These are phyloP conservation scores for Penicillium bovifimosum DNA, from an alignment of 495 filamentous ascomycete genomes.

Conservation along the genomic window DNA sequence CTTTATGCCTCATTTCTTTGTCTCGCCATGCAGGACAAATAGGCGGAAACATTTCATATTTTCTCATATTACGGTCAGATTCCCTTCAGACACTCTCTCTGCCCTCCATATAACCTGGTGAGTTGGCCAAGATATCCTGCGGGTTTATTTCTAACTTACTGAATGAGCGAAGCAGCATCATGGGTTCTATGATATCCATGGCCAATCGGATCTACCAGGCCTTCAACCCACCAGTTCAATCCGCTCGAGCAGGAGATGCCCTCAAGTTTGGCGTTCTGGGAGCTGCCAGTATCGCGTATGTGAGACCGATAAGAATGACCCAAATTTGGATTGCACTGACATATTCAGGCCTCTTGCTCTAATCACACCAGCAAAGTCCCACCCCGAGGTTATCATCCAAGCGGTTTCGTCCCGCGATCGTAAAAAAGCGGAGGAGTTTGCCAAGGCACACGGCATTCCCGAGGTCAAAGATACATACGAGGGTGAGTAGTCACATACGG, in stretches of 20 bases:
- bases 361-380: slow-evolving; percentile 51
- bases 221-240: neutral
- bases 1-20: no score
- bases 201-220: neutral
- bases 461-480: slow-evolving; percentile 45
- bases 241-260: neutral
- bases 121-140: neutral
- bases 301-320: neutral
- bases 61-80: no score
- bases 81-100: no score
- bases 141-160: neutral
- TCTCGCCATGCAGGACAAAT: no score
- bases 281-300: slow-evolving; percentile 28
- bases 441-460: slow-evolving; percentile 52
- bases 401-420: slow-evolving; percentile 55
- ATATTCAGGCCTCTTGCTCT: slow-evolving; percentile 44
- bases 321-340: neutral
- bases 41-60: no score
- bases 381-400: slow-evolving; percentile 54
- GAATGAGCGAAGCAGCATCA: neutral
- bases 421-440: slow-evolving; percentile 48
- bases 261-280: slow-evolving; percentile 26
- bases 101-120: no score
- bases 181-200: neutral
- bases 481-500: slow-evolving; percentile 12